Evolutionary conservation across 1,284 basidiomycete species (phyloP), one percentile per base, ranked within the genome.

Genomic region (Erythrobasidium hasegawianum): DNA sequence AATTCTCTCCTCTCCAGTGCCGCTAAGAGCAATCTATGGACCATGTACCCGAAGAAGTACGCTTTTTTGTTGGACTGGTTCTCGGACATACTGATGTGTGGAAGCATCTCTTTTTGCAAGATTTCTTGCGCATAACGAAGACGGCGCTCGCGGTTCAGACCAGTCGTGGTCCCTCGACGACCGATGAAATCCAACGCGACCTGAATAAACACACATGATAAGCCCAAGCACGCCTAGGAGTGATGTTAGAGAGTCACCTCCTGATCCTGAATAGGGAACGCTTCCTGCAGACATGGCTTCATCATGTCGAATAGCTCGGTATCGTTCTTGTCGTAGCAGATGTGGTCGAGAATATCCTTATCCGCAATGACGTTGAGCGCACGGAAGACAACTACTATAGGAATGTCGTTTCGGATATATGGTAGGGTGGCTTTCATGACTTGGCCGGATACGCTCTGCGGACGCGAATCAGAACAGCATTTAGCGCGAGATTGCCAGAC

Each of bases 21-120:
- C 45, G 96, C 94, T 16, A 97, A 84, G 4, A 97, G 81, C 26
- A 99, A 82, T 67, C 96, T 87, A 80, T 98, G 95, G 57, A 97
- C 90, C 95, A 99, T 99, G 79, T 97, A 98, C n/a, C 96, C 96
- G 70, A 98, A 93, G 84, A 98, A 99, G 80, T 94, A 98, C 1
- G 96, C 96, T 79, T 99, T 99, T 81, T 96, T 96, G 43, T 90
- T 94, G 79, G 96, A 91, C 39, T 92, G 94, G 9, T 94, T 94
- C 77, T 96, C 93, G 1, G 87, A 85, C 83, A 94, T 95, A 2
- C 95, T 95, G 27, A 99, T 87, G 76, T 98, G 96, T 0, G 96
- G 96, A 53, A 99, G 78, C 89, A 98, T 95, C 79, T 98, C 95
- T 80, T 97, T 98, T 79, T 97, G 94, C 59, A 99, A 77, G 74